Evolutionary conservation across 23 red algal species (phyloP), one percentile per base, ranked within the genome.

Genomic region (Cyanidioschyzon merolae): DNA sequence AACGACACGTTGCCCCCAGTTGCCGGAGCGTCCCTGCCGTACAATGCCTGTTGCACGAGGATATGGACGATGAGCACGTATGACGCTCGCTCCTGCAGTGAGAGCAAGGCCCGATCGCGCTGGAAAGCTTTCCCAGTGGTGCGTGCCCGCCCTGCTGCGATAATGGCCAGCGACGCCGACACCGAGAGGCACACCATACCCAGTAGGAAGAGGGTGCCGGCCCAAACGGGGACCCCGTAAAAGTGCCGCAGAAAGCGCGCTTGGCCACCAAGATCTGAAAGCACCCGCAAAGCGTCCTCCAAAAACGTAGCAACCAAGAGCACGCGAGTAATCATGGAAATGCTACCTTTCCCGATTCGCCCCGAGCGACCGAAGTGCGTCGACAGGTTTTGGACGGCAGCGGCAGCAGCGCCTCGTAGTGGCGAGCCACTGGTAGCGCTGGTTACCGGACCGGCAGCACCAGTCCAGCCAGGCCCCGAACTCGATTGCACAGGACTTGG

Each of bases 251-350:
- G 2, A 2, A 77, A 75, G 16, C 78, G 30, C 0, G 71, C 83
- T 39, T 86, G 83, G 21, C 50, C 34, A 1, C 31, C 3, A 1
- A 91, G 80, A 67, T 98, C 88, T 38, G 86, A 80, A 37, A 98
- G 74, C 18, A 91, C 85, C 0, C 94, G 87, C 31, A 91, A 39
- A 37, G 85, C 87, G 74, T 98, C 94, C 77, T 98, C 94, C 26
- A 98, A 45, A 79, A 98, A 98, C 31, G 94, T 98, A 16, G 89
- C 87, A 0, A 98, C 76, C 12, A 98, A 76, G 34, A 98, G 86
- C n/a, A 88, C 32, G n/a, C 94, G 85, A 37, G 85, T 87, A 16
- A 91, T 1, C 37, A 40, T 17, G 38, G 78, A 71, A 15, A 81
- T 71, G 29, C 63, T 25, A 7, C 63, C n/a, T 35, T 27, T 25